Evolutionary conservation across 2,329 filamentous ascomycete species (phyloP).

Genomic region (Dothidotthia symphoricarpi): DNA sequence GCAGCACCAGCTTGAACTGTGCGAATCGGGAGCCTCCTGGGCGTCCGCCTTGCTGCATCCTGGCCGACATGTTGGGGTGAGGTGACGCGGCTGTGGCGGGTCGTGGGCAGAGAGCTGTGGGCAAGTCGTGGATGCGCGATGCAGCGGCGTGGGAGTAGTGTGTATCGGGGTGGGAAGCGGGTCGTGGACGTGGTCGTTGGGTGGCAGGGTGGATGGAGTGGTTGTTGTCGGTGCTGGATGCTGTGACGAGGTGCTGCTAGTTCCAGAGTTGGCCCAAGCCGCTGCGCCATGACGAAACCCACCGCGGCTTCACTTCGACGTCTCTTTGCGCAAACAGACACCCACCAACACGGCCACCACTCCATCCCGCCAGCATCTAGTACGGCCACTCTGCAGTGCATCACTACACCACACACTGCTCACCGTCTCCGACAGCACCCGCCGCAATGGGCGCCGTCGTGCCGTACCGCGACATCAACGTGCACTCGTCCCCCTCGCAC

Average conservation of each 20-base stretch:
- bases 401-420: neutral
- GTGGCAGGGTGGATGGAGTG: slow-evolving; percentile 7
- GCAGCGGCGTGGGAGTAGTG: slow-evolving; percentile 3
- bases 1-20: slow-evolving; percentile 97
- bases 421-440: neutral
- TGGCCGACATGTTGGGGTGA: slow-evolving; percentile 68
- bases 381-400: no score
- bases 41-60: slow-evolving; percentile 70
- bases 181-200: neutral
- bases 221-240: slow-evolving; percentile 6
- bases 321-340: no score
- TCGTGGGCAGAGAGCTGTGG: slow-evolving; percentile 6
- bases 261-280: no score
- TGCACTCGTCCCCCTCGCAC: slow-evolving; percentile 85
- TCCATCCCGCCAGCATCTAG: no score
- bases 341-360: no score
- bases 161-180: slow-evolving; percentile 2
- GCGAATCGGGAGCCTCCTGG: slow-evolving; percentile 76
- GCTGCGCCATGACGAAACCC: no score
- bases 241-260: slow-evolving; percentile 14
- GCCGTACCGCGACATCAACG: slow-evolving; percentile 94
- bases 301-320: no score
- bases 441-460: slow-evolving; percentile 52
- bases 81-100: slow-evolving; percentile 25
- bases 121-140: slow-evolving; percentile 2